These are phyloP conservation scores for Chlorencoelia australis DNA, from an alignment of 2,329 filamentous ascomycete genomes.

Conservation along the genomic window DNA sequence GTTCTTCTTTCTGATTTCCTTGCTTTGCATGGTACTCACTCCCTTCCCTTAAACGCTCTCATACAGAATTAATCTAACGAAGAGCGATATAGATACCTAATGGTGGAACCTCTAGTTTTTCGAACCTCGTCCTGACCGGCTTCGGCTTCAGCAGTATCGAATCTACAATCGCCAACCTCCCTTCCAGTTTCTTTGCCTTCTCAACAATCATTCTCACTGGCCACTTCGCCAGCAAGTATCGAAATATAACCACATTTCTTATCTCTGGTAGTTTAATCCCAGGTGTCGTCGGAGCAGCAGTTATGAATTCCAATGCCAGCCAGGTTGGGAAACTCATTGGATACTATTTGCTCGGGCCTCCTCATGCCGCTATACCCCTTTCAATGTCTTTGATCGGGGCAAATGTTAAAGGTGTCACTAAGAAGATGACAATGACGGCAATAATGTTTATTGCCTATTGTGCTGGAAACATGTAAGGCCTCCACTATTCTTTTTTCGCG, in stretches of 20 bases:
- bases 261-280: slow-evolving; percentile 15
- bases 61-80: neutral
- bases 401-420: slow-evolving; percentile 25
- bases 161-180: slow-evolving; percentile 23
- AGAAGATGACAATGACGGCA: slow-evolving; percentile 26
- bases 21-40: slow-evolving; percentile 34
- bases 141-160: slow-evolving; percentile 29
- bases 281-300: slow-evolving; percentile 19
- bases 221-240: slow-evolving; percentile 28
- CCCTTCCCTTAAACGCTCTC: neutral
- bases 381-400: slow-evolving; percentile 24
- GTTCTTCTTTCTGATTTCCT: slow-evolving; percentile 41
- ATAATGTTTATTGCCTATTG: slow-evolving; percentile 14
- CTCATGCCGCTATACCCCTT: slow-evolving; percentile 23
- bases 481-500: neutral
- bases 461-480: slow-evolving; percentile 22
- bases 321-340: slow-evolving; percentile 22
- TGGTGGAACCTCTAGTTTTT: slow-evolving; percentile 47
- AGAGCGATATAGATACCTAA: slow-evolving; percentile 33
- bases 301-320: slow-evolving; percentile 17
- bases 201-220: slow-evolving; percentile 15
- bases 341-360: slow-evolving; percentile 18
- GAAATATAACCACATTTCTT: slow-evolving; percentile 17
- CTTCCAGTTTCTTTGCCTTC: slow-evolving; percentile 16
- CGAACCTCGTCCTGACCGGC: slow-evolving; percentile 34